phyloP scores from a whole-genome alignment of 495 filamentous ascomycete genomes.

The Parathielavia hyrcaniae region DNA sequence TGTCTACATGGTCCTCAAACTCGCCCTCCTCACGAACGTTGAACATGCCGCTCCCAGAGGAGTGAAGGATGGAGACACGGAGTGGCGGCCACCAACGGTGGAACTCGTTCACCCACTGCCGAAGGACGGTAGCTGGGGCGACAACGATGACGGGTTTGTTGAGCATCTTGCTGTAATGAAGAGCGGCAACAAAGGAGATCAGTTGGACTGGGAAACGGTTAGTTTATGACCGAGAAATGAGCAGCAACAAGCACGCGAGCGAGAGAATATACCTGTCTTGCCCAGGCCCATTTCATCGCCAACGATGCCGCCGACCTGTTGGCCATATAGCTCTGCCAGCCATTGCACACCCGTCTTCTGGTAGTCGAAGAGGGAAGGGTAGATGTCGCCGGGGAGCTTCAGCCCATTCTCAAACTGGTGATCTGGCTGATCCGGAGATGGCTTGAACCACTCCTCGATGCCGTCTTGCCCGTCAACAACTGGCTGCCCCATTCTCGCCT shows the following conservation, averaged over 20 bases:
- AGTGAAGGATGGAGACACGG: conserved; percentile 88
- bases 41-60: conserved; percentile 92
- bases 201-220: conserved; percentile 55
- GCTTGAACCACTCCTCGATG: conserved; percentile 73
- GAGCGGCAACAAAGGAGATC: conserved; percentile 81
- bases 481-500: conserved; percentile 31
- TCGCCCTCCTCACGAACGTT: conserved; percentile 63
- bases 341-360: conserved; percentile 94
- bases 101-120: conserved; percentile 97
- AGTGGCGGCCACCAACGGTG: conserved; percentile 97
- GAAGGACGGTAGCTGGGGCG: conserved; percentile 86
- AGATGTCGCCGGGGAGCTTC: conserved; percentile 83
- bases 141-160: conserved; percentile 81
- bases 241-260: background rate
- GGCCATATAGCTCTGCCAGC: conserved; percentile 87
- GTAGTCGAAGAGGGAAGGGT: conserved; percentile 84
- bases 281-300: conserved; percentile 98
- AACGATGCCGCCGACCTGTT: conserved; percentile 87
- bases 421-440: conserved; percentile 73
- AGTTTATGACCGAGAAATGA: background rate
- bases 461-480: conserved; percentile 34
- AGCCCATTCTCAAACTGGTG: conserved; percentile 66
- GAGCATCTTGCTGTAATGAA: conserved; percentile 83
- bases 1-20: conserved; percentile 61
- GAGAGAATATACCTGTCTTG: conserved; percentile 55